Conservation (phyloP, 2,329 filamentous ascomycete genomes). For the Aspergillus tubingensis region DNA sequence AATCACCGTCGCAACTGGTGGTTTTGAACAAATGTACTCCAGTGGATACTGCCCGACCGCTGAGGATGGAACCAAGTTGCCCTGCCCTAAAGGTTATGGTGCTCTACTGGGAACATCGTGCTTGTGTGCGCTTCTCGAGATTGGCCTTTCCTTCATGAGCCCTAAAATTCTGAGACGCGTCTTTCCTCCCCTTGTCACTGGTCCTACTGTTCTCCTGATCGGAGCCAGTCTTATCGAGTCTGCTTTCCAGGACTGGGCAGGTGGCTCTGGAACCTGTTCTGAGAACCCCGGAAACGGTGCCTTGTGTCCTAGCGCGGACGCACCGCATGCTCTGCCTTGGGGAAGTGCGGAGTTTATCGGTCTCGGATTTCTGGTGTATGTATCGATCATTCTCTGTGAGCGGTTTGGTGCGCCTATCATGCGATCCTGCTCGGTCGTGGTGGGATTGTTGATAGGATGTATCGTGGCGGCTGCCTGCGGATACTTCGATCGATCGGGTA, state of each 20-base stretch:
- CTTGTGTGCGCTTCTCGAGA: constrained; percentile 57
- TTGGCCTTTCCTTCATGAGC: constrained; percentile 65
- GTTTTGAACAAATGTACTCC: constrained; percentile 63
- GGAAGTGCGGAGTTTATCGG: constrained; percentile 66
- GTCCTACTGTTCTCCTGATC: constrained; percentile 67
- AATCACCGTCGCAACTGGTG: constrained; percentile 64
- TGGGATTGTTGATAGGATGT: constrained; percentile 66
- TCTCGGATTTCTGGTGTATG: constrained; percentile 67
- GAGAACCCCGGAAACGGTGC: constrained; percentile 50
- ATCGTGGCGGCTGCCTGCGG: constrained; percentile 67
- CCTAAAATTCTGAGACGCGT: constrained; percentile 61
- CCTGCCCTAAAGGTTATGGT: constrained; percentile 68
- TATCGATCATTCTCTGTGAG: constrained; percentile 68
- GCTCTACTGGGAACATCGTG: constrained; percentile 61
- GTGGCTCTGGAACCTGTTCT: constrained; percentile 56
- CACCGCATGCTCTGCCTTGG: constrained; percentile 64
- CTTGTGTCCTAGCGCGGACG: constrained; percentile 60
- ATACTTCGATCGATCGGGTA: constrained; percentile 63
- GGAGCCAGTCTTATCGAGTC: constrained; percentile 64
- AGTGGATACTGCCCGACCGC: constrained; percentile 64
- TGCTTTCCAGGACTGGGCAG: constrained; percentile 70
- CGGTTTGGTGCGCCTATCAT: constrained; percentile 71
- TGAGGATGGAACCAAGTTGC: constrained; percentile 57
- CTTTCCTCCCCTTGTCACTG: constrained; percentile 70
- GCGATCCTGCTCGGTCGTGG: constrained; percentile 67